A percentile compares a stretch with the other conserved stretches of the same genome.
Conservation (phyloP, 352 stramenopile species). For the Thalassiosira gravida region DNA sequence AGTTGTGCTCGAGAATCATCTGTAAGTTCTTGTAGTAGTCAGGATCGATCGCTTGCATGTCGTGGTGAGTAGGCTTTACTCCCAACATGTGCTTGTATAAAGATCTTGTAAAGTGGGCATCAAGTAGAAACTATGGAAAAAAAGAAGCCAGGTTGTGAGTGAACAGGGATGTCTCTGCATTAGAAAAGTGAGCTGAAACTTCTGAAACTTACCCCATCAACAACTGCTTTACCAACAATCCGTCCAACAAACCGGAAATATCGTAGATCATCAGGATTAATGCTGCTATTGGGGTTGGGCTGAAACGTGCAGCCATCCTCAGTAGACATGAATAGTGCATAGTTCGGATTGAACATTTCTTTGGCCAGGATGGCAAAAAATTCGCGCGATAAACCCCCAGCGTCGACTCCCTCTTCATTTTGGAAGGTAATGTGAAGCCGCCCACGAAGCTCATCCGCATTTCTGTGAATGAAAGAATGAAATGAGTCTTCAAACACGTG, state of each 20-base stretch:
- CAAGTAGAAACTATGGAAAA: constrained; percentile 89
- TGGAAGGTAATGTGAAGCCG: constrained; percentile 97
- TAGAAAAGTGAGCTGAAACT: too few relatives aligned
- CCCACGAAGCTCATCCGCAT: constrained; percentile 94
- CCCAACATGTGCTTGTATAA: constrained; percentile 99
- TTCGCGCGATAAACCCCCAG: constrained; percentile 96
- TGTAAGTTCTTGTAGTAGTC: constrained; percentile 91
- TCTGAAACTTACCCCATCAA: constrained; percentile 88
- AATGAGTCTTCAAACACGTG: constrained; percentile 99
- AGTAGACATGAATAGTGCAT: constrained; percentile 98
- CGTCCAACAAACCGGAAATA: constrained; percentile 95
- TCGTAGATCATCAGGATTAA: constrained; percentile 97
- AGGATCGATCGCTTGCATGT: constrained; percentile 99
- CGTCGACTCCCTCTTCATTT: constrained; percentile 97
- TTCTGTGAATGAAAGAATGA: constrained; percentile 94
- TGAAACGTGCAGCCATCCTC: constrained; percentile 99
- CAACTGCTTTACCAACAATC: constrained; percentile 98
- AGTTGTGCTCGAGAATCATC: constrained; percentile 87
- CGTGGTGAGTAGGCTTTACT: constrained; percentile 92
- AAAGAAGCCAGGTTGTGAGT: too few relatives aligned
- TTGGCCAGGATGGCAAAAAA: constrained; percentile 98
- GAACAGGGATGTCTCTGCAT: too few relatives aligned
- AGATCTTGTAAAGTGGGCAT: constrained; percentile 97
- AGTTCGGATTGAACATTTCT: constrained; percentile 99
- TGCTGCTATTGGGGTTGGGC: constrained; percentile 96